Base-by-base conservation (phyloP, 768 basidiomycete genomes). In the Leccinum olivaceopallidum region DNA sequence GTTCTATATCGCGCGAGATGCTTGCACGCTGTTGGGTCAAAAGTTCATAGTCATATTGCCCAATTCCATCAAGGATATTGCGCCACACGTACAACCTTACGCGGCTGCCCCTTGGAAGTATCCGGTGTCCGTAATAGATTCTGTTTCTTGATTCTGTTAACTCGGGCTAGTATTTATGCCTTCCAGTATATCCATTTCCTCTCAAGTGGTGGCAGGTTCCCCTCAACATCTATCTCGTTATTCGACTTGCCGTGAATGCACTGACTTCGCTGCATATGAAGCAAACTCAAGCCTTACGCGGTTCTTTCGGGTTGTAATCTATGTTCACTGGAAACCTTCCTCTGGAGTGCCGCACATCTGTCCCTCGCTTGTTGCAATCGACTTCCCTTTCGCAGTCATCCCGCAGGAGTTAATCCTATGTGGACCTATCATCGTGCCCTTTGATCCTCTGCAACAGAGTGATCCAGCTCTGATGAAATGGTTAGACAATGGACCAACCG, bases 161-260 rank as follows among this genome's bases (percentile, higher is more conserved):
- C 6, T 18, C 8, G 4, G 28, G 28, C 28, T 51, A 26, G 30
- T 28, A n/a, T 28, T 50, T 18, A 51, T 49, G 4, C 18, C 18
- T 4, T 51, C 7, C n/a, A 66, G 65, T 8, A 10, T 56, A 57
- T 39, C 28, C 50, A 18, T 65, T 44, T 14, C 65, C 65, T 8
- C 61, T 66, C 20, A 53, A 66, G 26, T 66, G 64, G 65, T 66
- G 60, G 60, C 59, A 66, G 36, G 53, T 66, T n/a, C 60, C 50
- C 13, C 28, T 63, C 44, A 66, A 66, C 26, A 44, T 55, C 12
- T 63, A 62, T 49, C 58, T 60, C 24, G 18, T 12, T 26, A 55
- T 66, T 32, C 58, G 52, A 24, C 24, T 57, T 34, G 13, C 28
- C 12, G 32, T 42, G 12, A 16, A 3, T 14, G 1, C 14, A 0